Evolutionary conservation across 345 rosid genomes (phyloP).

Genomic region (Eucalyptus dawsonii): DNA sequence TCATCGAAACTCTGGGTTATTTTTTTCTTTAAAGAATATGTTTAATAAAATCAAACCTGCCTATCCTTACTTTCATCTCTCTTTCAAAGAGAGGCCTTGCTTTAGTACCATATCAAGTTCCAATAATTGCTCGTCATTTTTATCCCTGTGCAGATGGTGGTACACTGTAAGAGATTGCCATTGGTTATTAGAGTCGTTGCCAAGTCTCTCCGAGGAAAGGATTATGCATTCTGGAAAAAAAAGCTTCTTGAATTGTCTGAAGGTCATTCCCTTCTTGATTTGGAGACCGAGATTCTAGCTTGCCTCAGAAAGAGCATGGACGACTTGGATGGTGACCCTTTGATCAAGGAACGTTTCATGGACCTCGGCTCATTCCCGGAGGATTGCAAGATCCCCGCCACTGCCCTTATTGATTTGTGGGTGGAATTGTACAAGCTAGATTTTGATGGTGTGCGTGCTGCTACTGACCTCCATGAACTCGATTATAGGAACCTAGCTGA

Average conservation of each 20-base stretch:
- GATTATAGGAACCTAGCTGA: constrained; percentile 7
- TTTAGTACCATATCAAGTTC: background rate
- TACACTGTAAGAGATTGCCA: constrained; percentile 47
- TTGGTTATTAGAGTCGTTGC: constrained; percentile 42
- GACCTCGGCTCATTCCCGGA: constrained; percentile 51
- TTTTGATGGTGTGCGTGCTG: constrained; percentile 9
- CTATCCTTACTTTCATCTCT: background rate
- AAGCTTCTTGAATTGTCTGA: constrained; percentile 9
- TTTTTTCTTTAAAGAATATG: background rate
- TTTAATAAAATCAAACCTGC: background rate
- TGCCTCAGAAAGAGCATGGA: constrained; percentile 36
- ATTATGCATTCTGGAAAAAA: constrained; percentile 14
- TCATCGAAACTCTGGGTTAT: background rate
- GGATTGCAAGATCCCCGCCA: constrained; percentile 37
- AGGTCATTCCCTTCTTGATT: constrained; percentile 7
- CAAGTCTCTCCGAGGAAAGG: constrained; percentile 20
- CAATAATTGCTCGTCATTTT: background rate
- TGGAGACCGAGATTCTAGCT: constrained; percentile 4
- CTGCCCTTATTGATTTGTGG: constrained; percentile 42
- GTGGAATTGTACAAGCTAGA: constrained; percentile 17
- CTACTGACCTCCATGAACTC: constrained; percentile 25
- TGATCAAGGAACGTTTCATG: constrained; percentile 32
- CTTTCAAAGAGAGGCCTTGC: background rate
- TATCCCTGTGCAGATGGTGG: constrained; percentile 22
- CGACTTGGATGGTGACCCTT: constrained; percentile 5